Conservation (phyloP, 106 monocot species). For the Phalaenopsis aphrodite region DNA sequence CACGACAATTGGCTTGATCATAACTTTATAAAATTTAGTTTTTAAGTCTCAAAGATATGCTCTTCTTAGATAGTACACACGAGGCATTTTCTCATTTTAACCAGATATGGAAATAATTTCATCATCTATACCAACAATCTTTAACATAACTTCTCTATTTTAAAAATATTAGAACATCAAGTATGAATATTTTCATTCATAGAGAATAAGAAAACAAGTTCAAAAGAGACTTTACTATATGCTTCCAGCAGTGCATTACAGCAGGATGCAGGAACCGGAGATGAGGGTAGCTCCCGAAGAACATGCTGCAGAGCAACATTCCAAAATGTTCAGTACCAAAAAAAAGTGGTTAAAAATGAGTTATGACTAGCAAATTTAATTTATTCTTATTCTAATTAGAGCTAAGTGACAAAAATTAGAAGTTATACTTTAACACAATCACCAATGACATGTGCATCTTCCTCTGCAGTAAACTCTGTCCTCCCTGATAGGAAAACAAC, state of each 20-base stretch:
- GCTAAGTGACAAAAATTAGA: conserved; percentile 1
- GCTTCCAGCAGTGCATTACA: conserved; percentile 95
- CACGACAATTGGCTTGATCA: not conserved
- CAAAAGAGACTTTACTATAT: conserved; percentile 39
- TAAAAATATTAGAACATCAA: not conserved
- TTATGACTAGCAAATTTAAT: not conserved
- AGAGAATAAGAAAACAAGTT: not conserved
- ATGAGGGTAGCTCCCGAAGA: conserved; percentile 93
- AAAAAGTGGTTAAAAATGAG: not conserved
- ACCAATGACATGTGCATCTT: conserved; percentile 98
- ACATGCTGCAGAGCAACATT: conserved; percentile 59
- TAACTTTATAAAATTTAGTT: not conserved
- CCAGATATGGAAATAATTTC: too few species aligned
- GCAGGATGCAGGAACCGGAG: conserved; percentile 97
- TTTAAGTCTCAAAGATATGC: not conserved
- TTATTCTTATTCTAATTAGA: conserved; percentile 1
- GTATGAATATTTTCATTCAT: not conserved
- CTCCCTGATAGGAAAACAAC: conserved; percentile 41
- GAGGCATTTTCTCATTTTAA: not conserved
- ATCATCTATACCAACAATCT: too few species aligned
- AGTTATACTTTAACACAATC: conserved; percentile 85
- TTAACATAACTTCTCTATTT: not conserved
- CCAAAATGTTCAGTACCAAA: not conserved
- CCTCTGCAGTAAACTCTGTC: conserved; percentile 77
- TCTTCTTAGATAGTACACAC: not conserved